A percentile compares a stretch with the other conserved stretches of the same genome.
These are phyloP conservation scores for Claviceps sp. DNA, from an alignment of 2,329 filamentous ascomycete genomes.

Conservation along the genomic window DNA sequence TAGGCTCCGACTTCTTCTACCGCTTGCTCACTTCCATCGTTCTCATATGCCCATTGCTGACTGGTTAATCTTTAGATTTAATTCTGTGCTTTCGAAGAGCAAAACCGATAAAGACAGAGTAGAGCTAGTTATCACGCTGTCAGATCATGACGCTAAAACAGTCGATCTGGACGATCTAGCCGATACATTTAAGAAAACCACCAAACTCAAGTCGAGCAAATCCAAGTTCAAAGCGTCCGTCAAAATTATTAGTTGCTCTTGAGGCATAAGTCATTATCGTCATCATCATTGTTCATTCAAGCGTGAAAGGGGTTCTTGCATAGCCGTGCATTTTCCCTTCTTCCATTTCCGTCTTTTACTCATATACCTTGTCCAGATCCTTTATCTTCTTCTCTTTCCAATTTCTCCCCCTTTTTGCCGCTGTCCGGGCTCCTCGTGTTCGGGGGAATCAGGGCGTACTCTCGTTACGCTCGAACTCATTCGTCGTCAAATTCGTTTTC, in stretches of 20 bases:
- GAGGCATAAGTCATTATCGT: conserved; percentile 3
- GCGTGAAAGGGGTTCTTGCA: background rate
- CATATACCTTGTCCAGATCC: background rate
- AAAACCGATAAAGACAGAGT: conserved; percentile 23
- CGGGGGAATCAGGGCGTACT: too few relatives aligned
- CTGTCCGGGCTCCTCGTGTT: background rate
- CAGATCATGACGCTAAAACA: conserved; percentile 15
- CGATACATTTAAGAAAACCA: conserved; percentile 19
- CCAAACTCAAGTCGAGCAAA: conserved; percentile 20
- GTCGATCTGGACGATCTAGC: conserved; percentile 21
- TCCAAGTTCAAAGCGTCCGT: conserved; percentile 21
- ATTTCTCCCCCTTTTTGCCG: too few relatives aligned
- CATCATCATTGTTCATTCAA: background rate
- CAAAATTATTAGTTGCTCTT: conserved; percentile 15
- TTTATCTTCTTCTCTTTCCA: background rate
- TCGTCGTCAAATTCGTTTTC: conserved; percentile 12
- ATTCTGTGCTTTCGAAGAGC: background rate
- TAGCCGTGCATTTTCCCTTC: background rate
- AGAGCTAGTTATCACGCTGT: conserved; percentile 22
- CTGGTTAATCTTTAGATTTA: background rate
- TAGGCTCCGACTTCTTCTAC: background rate
- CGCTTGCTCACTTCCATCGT: background rate
- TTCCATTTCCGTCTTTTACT: background rate
- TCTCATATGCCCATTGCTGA: background rate
- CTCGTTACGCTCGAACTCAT: conserved; percentile 10